These are phyloP conservation scores for Penicillium sp. DNA, from an alignment of 2,329 filamentous ascomycete species.

Conservation along the genomic window DNA sequence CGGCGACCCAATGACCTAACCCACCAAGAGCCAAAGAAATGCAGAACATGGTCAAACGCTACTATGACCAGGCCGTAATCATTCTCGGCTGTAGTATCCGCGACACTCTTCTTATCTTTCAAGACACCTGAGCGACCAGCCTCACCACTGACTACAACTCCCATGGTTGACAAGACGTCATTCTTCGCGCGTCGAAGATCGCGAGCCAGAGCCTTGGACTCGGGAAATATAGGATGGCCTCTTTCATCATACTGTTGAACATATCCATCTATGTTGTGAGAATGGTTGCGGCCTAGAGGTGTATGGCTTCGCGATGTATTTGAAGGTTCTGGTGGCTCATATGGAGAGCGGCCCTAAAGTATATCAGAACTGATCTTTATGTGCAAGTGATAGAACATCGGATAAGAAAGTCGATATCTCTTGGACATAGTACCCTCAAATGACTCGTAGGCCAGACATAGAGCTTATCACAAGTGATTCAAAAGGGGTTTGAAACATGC, in stretches of 20 bases:
- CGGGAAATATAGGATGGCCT: constrained; percentile 45
- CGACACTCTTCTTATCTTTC: constrained; percentile 36
- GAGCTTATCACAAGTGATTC: neutral
- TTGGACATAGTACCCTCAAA: neutral
- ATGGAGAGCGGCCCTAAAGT: constrained; percentile 43
- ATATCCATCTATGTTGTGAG: constrained; percentile 38
- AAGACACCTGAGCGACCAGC: constrained; percentile 31
- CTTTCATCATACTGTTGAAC: constrained; percentile 46
- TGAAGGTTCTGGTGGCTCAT: constrained; percentile 37
- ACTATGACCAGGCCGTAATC: constrained; percentile 41
- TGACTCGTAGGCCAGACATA: neutral
- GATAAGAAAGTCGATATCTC: neutral
- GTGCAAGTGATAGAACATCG: neutral
- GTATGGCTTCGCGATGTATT: constrained; percentile 18
- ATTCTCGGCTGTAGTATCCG: constrained; percentile 38
- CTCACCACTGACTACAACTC: constrained; percentile 43
- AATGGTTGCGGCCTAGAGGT: constrained; percentile 19
- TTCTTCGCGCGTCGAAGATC: constrained; percentile 47
- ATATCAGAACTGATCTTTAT: neutral
- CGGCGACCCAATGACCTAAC: constrained; percentile 33
- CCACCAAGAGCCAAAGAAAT: constrained; percentile 42
- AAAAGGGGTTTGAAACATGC: too few species aligned
- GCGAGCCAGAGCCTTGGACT: constrained; percentile 36
- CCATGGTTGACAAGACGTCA: constrained; percentile 48
- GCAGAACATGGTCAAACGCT: constrained; percentile 38